phyloP scores from a whole-genome alignment of 2,329 filamentous ascomycete species.

The Aspergillus thermomutatus region DNA sequence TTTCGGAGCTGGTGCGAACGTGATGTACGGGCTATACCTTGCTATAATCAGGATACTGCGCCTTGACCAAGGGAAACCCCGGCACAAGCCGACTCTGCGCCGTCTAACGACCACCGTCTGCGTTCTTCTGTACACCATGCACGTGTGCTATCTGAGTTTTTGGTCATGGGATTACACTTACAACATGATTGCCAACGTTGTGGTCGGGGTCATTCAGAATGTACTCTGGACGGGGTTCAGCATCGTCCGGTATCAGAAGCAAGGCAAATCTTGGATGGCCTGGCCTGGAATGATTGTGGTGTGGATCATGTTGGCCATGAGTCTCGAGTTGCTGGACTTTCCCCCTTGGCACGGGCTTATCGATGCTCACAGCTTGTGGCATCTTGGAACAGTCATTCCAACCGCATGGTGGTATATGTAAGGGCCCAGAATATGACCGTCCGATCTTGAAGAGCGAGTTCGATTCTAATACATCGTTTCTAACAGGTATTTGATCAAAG shows the following conservation, averaged over 20 bases:
- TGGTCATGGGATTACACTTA: constrained; percentile 94
- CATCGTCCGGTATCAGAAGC: constrained; percentile 66
- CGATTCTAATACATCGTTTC: constrained; percentile 21
- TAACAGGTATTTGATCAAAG: constrained; percentile 76
- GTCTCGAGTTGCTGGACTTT: constrained; percentile 92
- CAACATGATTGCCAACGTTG: constrained; percentile 95
- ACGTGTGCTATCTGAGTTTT: constrained; percentile 79
- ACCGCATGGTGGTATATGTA: constrained; percentile 93
- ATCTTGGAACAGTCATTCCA: constrained; percentile 85
- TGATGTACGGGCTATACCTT: constrained; percentile 89
- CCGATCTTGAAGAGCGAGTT: background rate
- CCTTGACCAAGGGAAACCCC: constrained; percentile 60
- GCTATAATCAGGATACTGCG: constrained; percentile 77
- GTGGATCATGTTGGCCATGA: constrained; percentile 92
- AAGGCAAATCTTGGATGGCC: constrained; percentile 72
- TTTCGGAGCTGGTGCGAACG: constrained; percentile 84
- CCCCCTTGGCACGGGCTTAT: constrained; percentile 76
- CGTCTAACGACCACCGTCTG: constrained; percentile 75
- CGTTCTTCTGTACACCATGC: constrained; percentile 64
- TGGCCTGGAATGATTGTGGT: constrained; percentile 90
- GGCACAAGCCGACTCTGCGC: constrained; percentile 53
- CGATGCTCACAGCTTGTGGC: constrained; percentile 95
- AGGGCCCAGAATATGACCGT: constrained; percentile 41
- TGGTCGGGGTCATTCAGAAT: constrained; percentile 75
- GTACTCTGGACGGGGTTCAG: constrained; percentile 83